Evolutionary conservation across 495 filamentous ascomycete species (phyloP).

Genomic region (Penicillium chermesinum): DNA sequence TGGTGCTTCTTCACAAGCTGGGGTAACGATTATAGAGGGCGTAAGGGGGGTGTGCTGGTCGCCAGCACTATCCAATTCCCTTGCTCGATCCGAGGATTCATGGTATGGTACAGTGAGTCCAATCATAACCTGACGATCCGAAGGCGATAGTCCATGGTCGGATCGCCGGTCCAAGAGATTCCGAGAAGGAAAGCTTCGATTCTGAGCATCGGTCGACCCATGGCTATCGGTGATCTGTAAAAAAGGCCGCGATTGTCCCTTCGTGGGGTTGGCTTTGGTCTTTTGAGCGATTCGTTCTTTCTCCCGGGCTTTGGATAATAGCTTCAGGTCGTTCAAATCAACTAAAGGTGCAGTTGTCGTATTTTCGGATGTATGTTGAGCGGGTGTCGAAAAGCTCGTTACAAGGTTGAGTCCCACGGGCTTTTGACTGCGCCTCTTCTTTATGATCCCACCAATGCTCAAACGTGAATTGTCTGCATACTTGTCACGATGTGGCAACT

Average conservation of each 20-base stretch:
- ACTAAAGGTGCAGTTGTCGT: constrained; percentile 23
- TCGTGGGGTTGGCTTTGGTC: not conserved
- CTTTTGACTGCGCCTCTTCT: constrained; percentile 44
- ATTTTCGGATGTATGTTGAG: not conserved
- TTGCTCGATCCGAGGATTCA: constrained; percentile 40
- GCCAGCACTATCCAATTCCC: constrained; percentile 28
- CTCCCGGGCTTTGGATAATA: constrained; percentile 31
- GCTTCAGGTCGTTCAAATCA: constrained; percentile 39
- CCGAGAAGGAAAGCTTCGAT: constrained; percentile 15
- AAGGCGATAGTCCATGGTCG: constrained; percentile 64
- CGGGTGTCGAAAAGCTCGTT: constrained; percentile 43
- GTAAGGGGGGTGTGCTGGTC: constrained; percentile 37
- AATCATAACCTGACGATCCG: constrained; percentile 71
- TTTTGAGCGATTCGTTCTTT: constrained; percentile 30
- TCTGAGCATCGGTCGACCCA: not conserved
- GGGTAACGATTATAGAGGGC: constrained; percentile 61
- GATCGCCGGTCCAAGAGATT: constrained; percentile 17
- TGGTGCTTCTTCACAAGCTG: constrained; percentile 56
- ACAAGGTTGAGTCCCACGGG: constrained; percentile 60
- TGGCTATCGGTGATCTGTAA: not conserved
- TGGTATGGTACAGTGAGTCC: constrained; percentile 65
- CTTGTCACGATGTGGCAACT: constrained; percentile 3
- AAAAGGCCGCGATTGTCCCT: not conserved
- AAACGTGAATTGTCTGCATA: constrained; percentile 4
- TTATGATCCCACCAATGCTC: constrained; percentile 21